phyloP scores from a whole-genome alignment of 768 basidiomycete species.

The Naganishia antarctica region DNA sequence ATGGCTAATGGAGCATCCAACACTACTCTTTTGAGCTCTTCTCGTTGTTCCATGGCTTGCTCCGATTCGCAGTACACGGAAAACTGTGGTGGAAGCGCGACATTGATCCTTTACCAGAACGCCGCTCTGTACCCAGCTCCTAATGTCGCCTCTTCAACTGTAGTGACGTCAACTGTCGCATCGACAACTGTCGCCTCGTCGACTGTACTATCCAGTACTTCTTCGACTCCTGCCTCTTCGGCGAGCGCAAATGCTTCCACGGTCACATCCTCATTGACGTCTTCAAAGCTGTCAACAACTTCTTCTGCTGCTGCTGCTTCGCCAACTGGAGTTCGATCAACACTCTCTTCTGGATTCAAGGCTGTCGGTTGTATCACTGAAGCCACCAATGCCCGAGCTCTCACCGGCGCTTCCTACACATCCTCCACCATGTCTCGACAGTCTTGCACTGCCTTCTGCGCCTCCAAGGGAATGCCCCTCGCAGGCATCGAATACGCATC shows the following conservation, averaged over 20 bases:
- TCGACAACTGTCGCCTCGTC: background rate
- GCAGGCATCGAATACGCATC: constrained; percentile 45
- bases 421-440: constrained; percentile 44
- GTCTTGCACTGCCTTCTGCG: constrained; percentile 25
- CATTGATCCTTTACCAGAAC: constrained; percentile 42
- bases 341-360: constrained; percentile 10
- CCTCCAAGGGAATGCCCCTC: constrained; percentile 37
- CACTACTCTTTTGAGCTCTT: constrained; percentile 38
- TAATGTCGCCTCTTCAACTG: background rate
- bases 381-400: constrained; percentile 39
- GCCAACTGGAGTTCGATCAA: constrained; percentile 2
- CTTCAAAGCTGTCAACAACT: background rate
- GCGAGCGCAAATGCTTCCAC: background rate
- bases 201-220: background rate
- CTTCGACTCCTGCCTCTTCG: background rate
- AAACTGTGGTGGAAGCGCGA: constrained; percentile 45
- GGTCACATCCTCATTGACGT: background rate
- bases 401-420: constrained; percentile 35
- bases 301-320: background rate
- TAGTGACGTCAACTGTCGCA: background rate
- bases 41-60: constrained; percentile 39
- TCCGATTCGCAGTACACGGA: constrained; percentile 40
- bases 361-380: constrained; percentile 48
- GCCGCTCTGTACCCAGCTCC: constrained; percentile 34
- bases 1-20: constrained; percentile 46